Conservation (phyloP, 2,329 filamentous ascomycete species). For the Stagonosporopsis vannaccii region DNA sequence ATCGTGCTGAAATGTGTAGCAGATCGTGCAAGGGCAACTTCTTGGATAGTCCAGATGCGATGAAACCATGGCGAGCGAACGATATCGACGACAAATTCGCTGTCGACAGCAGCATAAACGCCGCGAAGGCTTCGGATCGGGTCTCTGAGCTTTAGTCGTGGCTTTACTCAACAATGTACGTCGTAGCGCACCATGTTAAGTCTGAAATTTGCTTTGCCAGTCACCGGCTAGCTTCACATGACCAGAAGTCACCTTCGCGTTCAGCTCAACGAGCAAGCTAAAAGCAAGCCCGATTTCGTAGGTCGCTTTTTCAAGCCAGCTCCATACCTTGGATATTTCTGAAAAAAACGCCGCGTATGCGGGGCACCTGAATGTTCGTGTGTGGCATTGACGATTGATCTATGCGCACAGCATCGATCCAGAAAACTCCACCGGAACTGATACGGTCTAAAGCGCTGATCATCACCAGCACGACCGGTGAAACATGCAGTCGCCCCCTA, state of each 20-base stretch:
- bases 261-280: background rate
- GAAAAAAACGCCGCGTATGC: background rate
- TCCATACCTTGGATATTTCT: background rate
- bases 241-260: background rate
- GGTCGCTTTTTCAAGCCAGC: background rate
- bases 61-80: slow-evolving; percentile 8
- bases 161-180: no score
- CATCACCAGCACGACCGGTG: background rate
- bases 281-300: background rate
- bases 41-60: slow-evolving; percentile 15
- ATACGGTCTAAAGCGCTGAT: background rate
- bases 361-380: background rate
- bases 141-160: background rate
- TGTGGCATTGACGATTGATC: background rate
- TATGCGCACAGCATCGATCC: background rate
- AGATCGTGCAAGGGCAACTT: slow-evolving; percentile 2
- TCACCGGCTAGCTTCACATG: background rate
- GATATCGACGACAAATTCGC: background rate
- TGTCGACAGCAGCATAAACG: background rate
- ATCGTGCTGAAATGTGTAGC: slow-evolving; percentile 9
- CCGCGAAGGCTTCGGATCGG: background rate
- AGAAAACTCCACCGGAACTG: background rate
- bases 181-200: background rate
- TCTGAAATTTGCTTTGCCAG: background rate
- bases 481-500: background rate